These are phyloP conservation scores for Gremmenia infestans DNA, from an alignment of 2,329 filamentous ascomycete genomes.

Conservation along the genomic window DNA sequence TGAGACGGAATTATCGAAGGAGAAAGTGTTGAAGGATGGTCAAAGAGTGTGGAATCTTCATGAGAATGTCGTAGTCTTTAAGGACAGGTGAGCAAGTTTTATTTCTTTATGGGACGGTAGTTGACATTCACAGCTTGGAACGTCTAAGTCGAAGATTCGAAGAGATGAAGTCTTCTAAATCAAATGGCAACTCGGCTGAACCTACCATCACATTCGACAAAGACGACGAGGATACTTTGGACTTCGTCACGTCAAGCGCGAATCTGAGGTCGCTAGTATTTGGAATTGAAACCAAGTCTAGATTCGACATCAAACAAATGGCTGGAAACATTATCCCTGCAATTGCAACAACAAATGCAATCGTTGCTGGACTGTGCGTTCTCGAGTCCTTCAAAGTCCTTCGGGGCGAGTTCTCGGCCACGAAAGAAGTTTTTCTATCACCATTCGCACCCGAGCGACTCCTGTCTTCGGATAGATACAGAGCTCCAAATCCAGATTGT, in stretches of 20 bases:
- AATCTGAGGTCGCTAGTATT: conserved; percentile 90
- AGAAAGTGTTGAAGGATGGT: conserved; percentile 57
- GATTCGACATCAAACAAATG: conserved; percentile 99
- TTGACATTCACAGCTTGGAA: conserved; percentile 48
- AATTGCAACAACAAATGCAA: conserved; percentile 96
- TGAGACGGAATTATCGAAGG: conserved; percentile 40
- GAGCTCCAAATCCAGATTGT: conserved; percentile 73
- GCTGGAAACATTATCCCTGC: conserved; percentile 98
- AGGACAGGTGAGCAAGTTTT: conserved; percentile 54
- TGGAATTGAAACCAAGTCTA: conserved; percentile 78
- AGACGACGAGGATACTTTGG: conserved; percentile 89
- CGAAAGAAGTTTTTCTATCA: conserved; percentile 81
- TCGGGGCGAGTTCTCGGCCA: conserved; percentile 61
- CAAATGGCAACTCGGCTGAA: conserved; percentile 44
- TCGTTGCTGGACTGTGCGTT: conserved; percentile 88
- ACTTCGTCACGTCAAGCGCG: conserved; percentile 87
- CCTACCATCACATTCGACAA: conserved; percentile 88
- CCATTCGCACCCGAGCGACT: conserved; percentile 55
- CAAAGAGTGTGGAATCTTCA: conserved; percentile 76
- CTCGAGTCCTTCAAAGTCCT: conserved; percentile 90
- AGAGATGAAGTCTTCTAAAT: conserved; percentile 48
- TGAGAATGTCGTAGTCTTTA: conserved; percentile 83
- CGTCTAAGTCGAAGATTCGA: conserved; percentile 71
- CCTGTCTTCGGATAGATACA: conserved; percentile 51
- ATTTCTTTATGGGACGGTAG: neutral